Evolutionary conservation across 1,284 basidiomycete genomes (phyloP), one percentile per base, ranked within the genome.

Genomic region (Stygiomarasmius scandens): DNA sequence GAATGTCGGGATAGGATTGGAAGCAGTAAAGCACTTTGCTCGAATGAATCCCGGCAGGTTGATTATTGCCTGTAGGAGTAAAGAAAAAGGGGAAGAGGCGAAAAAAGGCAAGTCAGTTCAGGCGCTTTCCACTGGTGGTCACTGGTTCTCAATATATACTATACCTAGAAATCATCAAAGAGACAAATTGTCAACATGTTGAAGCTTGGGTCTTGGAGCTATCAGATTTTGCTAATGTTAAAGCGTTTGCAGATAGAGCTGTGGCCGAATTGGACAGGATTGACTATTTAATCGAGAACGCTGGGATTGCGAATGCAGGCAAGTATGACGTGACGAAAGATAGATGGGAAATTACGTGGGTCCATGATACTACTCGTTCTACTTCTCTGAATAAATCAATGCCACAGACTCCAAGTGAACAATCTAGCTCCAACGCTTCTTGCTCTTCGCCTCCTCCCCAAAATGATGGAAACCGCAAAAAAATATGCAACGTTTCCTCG

Each of bases 231-330:
- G 57, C 63, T 0, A 77, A 75, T 1, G 74, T 79, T 19, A 69
- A 56, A 3, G 62, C 67, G 3, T 79, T 79, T 56, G 74, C 65
- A 1, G 67, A 75, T 25, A 67, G 66, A 45, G 73, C 74, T 45
- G 65, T 73, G 10, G 60, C 66, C 32, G 76, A 78, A 11, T 70
- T 68, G 11, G 71, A 66, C 1, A 60, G 74, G 22, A 62, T 81
- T 3, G 77, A 79, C 58, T 71, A 77, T 10, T 63, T 80, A 1
- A 67, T 80, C 8, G 66, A 69, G 56, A 79, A 79, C 55, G 77
- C 77, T n/a, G 77, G 61, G 0, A 59, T 74, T 8, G 43, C 36
- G 34, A 22, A 59, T 0, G 43, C 54, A 1, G 2, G 8, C 2
- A 49, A 41, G 14, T 72, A 71, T 50, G 49, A 61, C 11, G 41